These are phyloP conservation scores for Citrus medica DNA, from an alignment of 345 rosid species.

Conservation along the genomic window DNA sequence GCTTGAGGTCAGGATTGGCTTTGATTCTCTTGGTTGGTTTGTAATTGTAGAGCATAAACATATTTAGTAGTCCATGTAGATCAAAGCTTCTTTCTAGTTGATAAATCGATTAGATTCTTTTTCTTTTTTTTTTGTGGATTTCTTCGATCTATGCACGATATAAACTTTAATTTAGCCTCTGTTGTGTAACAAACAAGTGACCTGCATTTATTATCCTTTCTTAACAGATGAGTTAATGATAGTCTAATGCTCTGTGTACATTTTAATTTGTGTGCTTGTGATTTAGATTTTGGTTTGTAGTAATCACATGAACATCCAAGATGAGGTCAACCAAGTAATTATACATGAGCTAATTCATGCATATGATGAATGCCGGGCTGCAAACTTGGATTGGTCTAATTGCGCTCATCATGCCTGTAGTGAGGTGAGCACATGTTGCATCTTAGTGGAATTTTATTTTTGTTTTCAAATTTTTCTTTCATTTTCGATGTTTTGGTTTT, in stretches of 20 bases:
- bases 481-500: neutral
- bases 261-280: conserved; percentile 7
- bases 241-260: neutral
- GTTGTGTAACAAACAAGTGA: neutral
- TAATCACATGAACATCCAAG: conserved; percentile 68
- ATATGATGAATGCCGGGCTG: conserved; percentile 84
- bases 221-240: neutral
- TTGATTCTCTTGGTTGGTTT: neutral
- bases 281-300: conserved; percentile 77
- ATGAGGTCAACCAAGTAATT: conserved; percentile 82
- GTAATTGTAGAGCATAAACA: neutral
- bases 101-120: neutral
- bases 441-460: neutral
- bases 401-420: conserved; percentile 98
- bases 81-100: neutral
- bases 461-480: neutral
- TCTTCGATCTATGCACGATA: neutral
- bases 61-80: neutral
- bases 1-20: neutral
- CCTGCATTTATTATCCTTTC: neutral
- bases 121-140: neutral
- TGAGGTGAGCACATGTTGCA: conserved; percentile 52
- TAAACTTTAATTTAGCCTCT: neutral
- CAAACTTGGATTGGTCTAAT: conserved; percentile 76
- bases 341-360: conserved; percentile 91